Percentiles rank a stretch among this genome's conserved stretches.
These are phyloP conservation scores for Hyphodiscus sp. DNA, from an alignment of 2,329 filamentous ascomycete genomes.

Conservation along the genomic window DNA sequence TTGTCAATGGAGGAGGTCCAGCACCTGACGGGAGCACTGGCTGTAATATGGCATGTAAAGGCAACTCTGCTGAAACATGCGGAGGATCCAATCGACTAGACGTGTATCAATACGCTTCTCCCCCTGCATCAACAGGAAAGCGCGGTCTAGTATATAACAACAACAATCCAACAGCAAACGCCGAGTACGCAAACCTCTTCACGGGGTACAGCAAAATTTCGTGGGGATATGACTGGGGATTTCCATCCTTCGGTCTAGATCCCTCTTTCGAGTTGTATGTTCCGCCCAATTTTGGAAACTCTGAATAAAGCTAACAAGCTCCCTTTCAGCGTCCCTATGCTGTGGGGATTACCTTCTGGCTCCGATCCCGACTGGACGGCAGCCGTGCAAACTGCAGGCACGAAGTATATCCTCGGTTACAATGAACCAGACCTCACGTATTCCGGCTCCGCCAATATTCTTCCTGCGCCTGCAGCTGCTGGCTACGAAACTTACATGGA, in stretches of 20 bases:
- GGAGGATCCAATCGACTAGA: slow-evolving; percentile 16
- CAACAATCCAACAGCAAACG: neutral
- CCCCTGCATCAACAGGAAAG: neutral
- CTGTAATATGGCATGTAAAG: slow-evolving; percentile 26
- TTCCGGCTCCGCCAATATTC: slow-evolving; percentile 44
- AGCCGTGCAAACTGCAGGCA: slow-evolving; percentile 48
- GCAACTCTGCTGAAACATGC: slow-evolving; percentile 21
- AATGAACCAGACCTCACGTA: slow-evolving; percentile 60
- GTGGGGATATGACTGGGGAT: slow-evolving; percentile 66
- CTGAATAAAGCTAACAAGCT: neutral
- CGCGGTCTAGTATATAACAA: neutral
- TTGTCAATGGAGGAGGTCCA: slow-evolving; percentile 13
- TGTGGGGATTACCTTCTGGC: slow-evolving; percentile 46
- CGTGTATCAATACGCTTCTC: neutral
- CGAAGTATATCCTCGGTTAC: slow-evolving; percentile 55
- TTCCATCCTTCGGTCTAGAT: slow-evolving; percentile 34
- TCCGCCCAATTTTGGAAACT: neutral
- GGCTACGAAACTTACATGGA: slow-evolving; percentile 36
- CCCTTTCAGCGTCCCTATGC: slow-evolving; percentile 48
- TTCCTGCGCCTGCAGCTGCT: slow-evolving; percentile 30
- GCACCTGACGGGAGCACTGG: slow-evolving; percentile 13
- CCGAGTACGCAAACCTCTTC: neutral
- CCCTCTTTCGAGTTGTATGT: slow-evolving; percentile 37
- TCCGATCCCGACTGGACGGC: slow-evolving; percentile 43
- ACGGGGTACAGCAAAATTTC: slow-evolving; percentile 36